Evolutionary conservation across 352 stramenopile genomes (phyloP).

Genomic region (Phytophthora foliorum): DNA sequence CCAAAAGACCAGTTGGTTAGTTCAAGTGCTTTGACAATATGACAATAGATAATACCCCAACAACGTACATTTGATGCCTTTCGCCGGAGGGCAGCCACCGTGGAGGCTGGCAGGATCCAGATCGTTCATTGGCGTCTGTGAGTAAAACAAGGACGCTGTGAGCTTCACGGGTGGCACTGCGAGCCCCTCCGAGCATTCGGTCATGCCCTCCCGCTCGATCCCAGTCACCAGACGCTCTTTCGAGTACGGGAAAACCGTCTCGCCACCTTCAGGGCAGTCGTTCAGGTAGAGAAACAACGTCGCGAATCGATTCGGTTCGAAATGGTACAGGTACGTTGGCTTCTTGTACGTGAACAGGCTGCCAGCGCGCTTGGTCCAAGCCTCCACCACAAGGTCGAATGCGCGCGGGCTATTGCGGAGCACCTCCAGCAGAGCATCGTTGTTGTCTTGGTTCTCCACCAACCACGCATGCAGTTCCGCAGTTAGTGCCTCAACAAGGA

Average conservation of each 20-base stretch:
- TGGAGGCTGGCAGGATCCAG: slow-evolving; percentile 69
- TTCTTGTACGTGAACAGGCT: slow-evolving; percentile 58
- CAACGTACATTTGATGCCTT: slow-evolving; percentile 71
- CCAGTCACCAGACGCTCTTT: slow-evolving; percentile 61
- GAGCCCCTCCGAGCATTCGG: slow-evolving; percentile 70
- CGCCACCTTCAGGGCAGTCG: slow-evolving; percentile 92
- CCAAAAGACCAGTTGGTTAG: slow-evolving; percentile 20
- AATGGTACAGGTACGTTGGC: slow-evolving; percentile 58
- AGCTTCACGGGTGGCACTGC: slow-evolving; percentile 73
- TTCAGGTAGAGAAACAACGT: slow-evolving; percentile 97
- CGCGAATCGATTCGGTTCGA: slow-evolving; percentile 93
- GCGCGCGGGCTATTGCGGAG: slow-evolving; percentile 43
- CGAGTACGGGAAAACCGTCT: slow-evolving; percentile 95
- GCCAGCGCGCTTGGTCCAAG: slow-evolving; percentile 63
- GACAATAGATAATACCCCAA: slow-evolving; percentile 1
- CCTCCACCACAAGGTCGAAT: slow-evolving; percentile 56
- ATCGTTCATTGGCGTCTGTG: slow-evolving; percentile 70
- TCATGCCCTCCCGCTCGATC: slow-evolving; percentile 73
- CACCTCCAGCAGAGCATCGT: slow-evolving; percentile 63
- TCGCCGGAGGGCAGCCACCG: slow-evolving; percentile 64
- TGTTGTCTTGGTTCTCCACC: slow-evolving; percentile 49
- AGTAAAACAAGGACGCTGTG: slow-evolving; percentile 80
- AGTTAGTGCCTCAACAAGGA: slow-evolving; percentile 44
- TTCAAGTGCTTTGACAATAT: not conserved
- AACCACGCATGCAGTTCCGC: slow-evolving; percentile 66